Percentiles rank a stretch among this genome's conserved stretches.
These are phyloP conservation scores for Polyplosphaeria fusca DNA, from an alignment of 495 filamentous ascomycete genomes.

Conservation along the genomic window DNA sequence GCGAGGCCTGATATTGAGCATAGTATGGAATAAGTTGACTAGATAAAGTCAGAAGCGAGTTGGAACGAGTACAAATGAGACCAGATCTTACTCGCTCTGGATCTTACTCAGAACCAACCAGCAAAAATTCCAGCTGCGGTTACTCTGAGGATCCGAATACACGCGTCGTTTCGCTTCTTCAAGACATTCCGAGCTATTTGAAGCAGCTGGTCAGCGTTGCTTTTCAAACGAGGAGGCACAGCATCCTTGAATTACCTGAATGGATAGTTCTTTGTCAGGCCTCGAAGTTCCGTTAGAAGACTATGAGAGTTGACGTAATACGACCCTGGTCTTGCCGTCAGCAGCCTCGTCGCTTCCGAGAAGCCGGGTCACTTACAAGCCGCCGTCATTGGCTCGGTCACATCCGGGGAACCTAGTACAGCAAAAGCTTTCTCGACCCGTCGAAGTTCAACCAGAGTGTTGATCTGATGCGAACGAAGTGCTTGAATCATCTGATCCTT, in stretches of 20 bases:
- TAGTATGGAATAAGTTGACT: conserved; percentile 60
- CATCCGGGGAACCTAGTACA: conserved; percentile 51
- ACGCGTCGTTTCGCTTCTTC: conserved; percentile 67
- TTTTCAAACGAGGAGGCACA: neutral
- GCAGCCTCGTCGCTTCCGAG: neutral
- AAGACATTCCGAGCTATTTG: conserved; percentile 57
- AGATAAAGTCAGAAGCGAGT: conserved; percentile 17
- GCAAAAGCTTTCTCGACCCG: conserved; percentile 67
- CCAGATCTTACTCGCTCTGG: conserved; percentile 56
- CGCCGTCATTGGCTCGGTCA: conserved; percentile 63
- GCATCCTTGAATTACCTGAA: conserved; percentile 44
- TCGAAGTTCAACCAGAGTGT: conserved; percentile 71
- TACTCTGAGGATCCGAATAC: conserved; percentile 60
- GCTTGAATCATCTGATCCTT: conserved; percentile 51
- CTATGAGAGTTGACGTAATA: conserved; percentile 73
- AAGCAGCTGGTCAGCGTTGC: neutral
- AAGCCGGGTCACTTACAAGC: conserved; percentile 50
- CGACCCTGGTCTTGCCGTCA: conserved; percentile 41
- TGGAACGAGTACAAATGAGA: neutral
- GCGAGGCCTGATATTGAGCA: conserved; percentile 56
- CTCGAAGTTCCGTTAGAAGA: conserved; percentile 67
- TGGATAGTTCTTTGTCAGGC: conserved; percentile 67
- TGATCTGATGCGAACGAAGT: conserved; percentile 62
- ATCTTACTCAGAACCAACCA: conserved; percentile 73
- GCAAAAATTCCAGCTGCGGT: conserved; percentile 72